Evolutionary conservation across 352 stramenopile genomes (phyloP).

Genomic region (Hyaloperonospora arabidopsidis): DNA sequence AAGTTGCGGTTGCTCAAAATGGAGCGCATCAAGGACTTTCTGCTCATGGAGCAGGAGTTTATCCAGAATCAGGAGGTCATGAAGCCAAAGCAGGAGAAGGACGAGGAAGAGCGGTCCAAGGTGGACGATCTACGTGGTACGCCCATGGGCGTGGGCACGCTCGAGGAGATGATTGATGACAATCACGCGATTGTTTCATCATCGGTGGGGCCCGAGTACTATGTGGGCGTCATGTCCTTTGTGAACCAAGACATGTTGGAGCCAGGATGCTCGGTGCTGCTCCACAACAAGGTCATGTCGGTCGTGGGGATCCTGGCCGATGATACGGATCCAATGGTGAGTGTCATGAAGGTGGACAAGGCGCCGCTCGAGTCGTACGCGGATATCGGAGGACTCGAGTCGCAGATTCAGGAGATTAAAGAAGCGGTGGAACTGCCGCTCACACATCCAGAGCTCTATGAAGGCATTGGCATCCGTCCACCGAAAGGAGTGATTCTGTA

Average conservation of each 20-base stretch:
- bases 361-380: conserved; percentile 98
- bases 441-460: conserved; percentile 99
- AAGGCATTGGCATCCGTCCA: conserved; percentile 98
- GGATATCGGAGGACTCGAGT: conserved; percentile 98
- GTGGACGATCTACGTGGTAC: conserved; percentile 98
- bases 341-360: conserved; percentile 99
- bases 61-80: conserved; percentile 99
- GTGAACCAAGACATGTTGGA: conserved; percentile 99
- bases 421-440: conserved; percentile 95
- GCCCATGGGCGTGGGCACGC: conserved; percentile 95
- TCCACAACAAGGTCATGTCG: conserved; percentile 99
- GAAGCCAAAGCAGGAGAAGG: conserved; percentile 99
- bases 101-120: conserved; percentile 98
- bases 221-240: conserved; percentile 99
- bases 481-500: conserved; percentile 99
- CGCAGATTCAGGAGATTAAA: conserved; percentile 95
- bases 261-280: conserved; percentile 94
- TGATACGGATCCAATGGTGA: conserved; percentile 99
- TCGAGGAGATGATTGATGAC: conserved; percentile 99
- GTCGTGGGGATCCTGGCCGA: conserved; percentile 98
- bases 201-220: conserved; percentile 98
- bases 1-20: conserved; percentile 99
- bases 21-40: conserved; percentile 99
- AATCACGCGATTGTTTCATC: conserved; percentile 99
- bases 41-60: conserved; percentile 99